A percentile compares a stretch with the other conserved stretches of the same genome.
These are phyloP conservation scores for Ustilago cynodontis DNA, from an alignment of 1,284 basidiomycete genomes.

Conservation along the genomic window DNA sequence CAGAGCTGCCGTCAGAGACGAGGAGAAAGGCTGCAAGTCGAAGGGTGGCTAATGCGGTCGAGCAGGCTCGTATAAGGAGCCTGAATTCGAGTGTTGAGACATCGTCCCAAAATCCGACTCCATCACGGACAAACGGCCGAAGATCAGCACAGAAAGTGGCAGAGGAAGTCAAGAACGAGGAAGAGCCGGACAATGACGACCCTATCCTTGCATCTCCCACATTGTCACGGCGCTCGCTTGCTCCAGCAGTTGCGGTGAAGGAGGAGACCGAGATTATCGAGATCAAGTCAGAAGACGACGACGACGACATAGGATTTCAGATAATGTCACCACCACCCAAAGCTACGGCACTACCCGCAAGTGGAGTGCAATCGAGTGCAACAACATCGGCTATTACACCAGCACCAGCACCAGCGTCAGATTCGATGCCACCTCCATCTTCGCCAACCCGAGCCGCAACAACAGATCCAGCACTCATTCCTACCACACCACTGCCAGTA, in stretches of 20 bases:
- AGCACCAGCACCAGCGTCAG: background rate
- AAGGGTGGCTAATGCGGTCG: slow-evolving; percentile 34
- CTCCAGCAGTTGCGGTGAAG: slow-evolving; percentile 11
- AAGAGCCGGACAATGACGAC: slow-evolving; percentile 10
- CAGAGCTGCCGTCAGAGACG: slow-evolving; percentile 46
- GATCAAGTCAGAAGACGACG: slow-evolving; percentile 54
- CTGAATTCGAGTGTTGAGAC: background rate
- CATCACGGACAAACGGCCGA: background rate
- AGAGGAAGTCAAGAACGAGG: slow-evolving; percentile 17
- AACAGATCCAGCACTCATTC: background rate
- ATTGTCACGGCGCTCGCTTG: slow-evolving; percentile 5
- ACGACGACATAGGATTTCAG: slow-evolving; percentile 35
- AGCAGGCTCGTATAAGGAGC: slow-evolving; percentile 36
- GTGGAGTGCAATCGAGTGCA: background rate
- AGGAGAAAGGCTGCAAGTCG: slow-evolving; percentile 42
- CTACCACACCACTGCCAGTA: slow-evolving; percentile 18
- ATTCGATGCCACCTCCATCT: slow-evolving; percentile 1
- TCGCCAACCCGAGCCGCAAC: slow-evolving; percentile 20
- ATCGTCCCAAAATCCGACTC: background rate
- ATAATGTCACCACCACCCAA: slow-evolving; percentile 27
- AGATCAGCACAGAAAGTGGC: background rate
- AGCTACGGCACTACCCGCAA: background rate
- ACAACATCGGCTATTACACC: background rate
- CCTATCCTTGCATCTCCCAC: slow-evolving; percentile 28
- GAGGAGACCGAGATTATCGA: slow-evolving; percentile 37